Evolutionary conservation across 352 stramenopile genomes (phyloP).

Genomic region (Thraustotheca clavata): DNA sequence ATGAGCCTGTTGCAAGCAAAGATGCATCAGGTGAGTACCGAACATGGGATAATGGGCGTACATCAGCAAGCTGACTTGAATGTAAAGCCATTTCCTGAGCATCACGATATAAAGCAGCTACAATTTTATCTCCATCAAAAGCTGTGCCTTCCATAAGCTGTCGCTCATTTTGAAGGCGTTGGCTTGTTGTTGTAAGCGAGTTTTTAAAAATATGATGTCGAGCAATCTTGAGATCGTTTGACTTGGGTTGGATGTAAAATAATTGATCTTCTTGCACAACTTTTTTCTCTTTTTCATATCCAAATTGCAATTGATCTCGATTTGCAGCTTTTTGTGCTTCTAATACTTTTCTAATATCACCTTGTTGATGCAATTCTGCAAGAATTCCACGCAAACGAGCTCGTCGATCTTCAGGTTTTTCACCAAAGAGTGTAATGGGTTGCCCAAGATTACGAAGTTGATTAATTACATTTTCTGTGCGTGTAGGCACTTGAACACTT

Average conservation of each 20-base stretch:
- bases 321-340: slow-evolving; percentile 45
- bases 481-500: slow-evolving; percentile 90
- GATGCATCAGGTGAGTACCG: slow-evolving; percentile 50
- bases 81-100: slow-evolving; percentile 73
- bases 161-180: slow-evolving; percentile 49
- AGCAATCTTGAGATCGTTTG: slow-evolving; percentile 74
- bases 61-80: slow-evolving; percentile 92
- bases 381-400: slow-evolving; percentile 89
- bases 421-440: slow-evolving; percentile 93
- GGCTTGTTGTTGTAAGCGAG: slow-evolving; percentile 51
- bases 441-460: slow-evolving; percentile 85
- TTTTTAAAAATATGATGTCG: slow-evolving; percentile 73
- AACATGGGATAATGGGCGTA: slow-evolving; percentile 79
- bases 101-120: slow-evolving; percentile 59
- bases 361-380: slow-evolving; percentile 64
- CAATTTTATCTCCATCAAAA: slow-evolving; percentile 47
- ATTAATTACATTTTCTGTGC: slow-evolving; percentile 84
- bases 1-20: slow-evolving; percentile 85
- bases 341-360: slow-evolving; percentile 51
- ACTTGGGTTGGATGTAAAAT: slow-evolving; percentile 77
- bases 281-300: slow-evolving; percentile 24
- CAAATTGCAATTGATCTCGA: slow-evolving; percentile 23
- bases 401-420: slow-evolving; percentile 90
- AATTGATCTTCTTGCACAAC: slow-evolving; percentile 47
- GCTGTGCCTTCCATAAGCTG: slow-evolving; percentile 29